Evolutionary conservation across 306 rosid species (phyloP).

Genomic region (Vicia sativa): DNA sequence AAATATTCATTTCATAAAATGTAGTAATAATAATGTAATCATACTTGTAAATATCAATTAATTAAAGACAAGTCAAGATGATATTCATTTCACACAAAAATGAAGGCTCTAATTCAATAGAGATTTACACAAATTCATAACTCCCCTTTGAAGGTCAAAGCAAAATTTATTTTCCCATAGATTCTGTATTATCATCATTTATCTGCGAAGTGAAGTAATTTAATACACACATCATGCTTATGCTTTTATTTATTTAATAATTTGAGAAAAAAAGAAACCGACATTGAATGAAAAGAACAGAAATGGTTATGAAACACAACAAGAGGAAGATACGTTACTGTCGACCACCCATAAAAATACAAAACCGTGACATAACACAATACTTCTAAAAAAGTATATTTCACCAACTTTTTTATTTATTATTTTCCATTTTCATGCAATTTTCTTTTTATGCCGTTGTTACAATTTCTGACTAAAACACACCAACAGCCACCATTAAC

Average conservation of each 20-base stretch:
- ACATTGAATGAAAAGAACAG: constrained; percentile 1
- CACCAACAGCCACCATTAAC: background rate
- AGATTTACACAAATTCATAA: background rate
- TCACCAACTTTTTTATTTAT: constrained; percentile 39
- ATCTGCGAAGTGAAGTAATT: no score
- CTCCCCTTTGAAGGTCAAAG: constrained; percentile 45
- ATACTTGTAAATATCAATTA: no score
- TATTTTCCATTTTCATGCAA: constrained; percentile 38
- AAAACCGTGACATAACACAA: constrained; percentile 16
- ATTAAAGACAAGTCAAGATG: no score
- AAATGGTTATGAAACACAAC: background rate
- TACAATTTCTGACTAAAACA: constrained; percentile 28
- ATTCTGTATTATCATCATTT: no score
- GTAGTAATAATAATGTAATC: no score
- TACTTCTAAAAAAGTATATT: constrained; percentile 16
- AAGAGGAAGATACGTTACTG: constrained; percentile 37
- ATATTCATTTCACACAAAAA: no score
- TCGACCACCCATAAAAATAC: constrained; percentile 34
- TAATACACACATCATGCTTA: no score
- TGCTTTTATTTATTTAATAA: no score
- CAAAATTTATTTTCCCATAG: constrained; percentile 25
- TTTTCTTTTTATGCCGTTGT: constrained; percentile 23
- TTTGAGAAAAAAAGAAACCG: background rate
- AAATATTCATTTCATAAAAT: no score
- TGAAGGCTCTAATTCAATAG: no score